Percentiles rank a stretch among this genome's conserved stretches.
phyloP scores from a whole-genome alignment of 345 rosid species.

The Rubroshorea leprosula region DNA sequence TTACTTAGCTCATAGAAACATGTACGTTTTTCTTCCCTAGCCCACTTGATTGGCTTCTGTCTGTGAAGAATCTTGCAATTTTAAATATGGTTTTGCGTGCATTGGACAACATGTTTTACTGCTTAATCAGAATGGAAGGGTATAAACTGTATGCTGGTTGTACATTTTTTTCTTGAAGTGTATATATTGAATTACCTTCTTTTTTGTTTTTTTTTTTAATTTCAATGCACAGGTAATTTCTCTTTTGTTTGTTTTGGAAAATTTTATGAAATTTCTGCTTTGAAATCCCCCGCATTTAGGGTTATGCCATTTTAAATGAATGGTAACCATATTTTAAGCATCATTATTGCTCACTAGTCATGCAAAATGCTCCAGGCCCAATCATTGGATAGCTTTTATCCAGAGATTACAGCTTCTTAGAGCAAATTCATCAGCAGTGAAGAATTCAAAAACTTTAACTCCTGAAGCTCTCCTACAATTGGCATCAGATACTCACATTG shows the following conservation, averaged over 20 bases:
- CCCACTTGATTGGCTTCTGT: too few species aligned
- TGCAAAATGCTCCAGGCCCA: constrained; percentile 34
- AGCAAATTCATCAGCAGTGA: constrained; percentile 50
- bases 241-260: constrained; percentile 4
- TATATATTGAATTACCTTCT: too few species aligned
- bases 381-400: constrained; percentile 62
- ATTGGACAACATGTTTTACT: too few species aligned
- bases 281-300: too few species aligned
- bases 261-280: not conserved
- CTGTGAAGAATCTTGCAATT: too few species aligned
- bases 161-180: too few species aligned
- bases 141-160: too few species aligned
- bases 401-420: constrained; percentile 52
- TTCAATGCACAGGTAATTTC: too few species aligned
- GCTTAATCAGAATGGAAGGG: too few species aligned
- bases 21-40: constrained; percentile 39
- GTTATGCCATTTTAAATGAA: too few species aligned
- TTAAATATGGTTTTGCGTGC: too few species aligned
- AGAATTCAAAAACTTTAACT: constrained; percentile 40
- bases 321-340: not conserved
- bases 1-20: constrained; percentile 55
- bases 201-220: too few species aligned
- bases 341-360: constrained; percentile 9
- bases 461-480: constrained; percentile 48
- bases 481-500: constrained; percentile 35